Conservation (phyloP, 2,329 filamentous ascomycete genomes). For the Cladorrhinum sp. region DNA sequence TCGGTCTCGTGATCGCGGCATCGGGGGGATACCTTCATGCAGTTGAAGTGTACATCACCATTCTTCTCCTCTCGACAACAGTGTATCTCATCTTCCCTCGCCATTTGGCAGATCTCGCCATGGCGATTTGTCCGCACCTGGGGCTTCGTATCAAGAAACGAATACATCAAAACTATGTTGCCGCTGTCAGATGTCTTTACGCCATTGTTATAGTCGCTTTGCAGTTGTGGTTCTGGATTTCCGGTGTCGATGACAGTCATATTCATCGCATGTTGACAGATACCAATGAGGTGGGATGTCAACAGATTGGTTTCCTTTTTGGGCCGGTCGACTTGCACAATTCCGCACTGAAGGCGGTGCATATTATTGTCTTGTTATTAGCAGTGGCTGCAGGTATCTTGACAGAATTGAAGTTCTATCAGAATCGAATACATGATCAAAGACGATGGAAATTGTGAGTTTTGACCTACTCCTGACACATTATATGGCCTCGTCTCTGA, state of each 20-base stretch:
- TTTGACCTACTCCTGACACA: neutral
- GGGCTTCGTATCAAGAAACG: constrained; percentile 6
- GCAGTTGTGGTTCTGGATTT: constrained; percentile 27
- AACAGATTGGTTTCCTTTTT: constrained; percentile 22
- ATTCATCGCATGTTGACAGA: constrained; percentile 3
- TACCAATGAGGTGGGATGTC: constrained; percentile 7
- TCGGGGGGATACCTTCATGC: constrained; percentile 12
- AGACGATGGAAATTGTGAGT: constrained; percentile 4
- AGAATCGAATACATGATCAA: neutral
- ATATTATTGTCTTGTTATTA: constrained; percentile 20
- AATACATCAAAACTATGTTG: constrained; percentile 4
- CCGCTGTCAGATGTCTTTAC: constrained; percentile 7
- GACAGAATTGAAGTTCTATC: neutral
- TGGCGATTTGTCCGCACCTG: constrained; percentile 13
- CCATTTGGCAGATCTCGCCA: constrained; percentile 13
- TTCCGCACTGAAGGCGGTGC: constrained; percentile 19
- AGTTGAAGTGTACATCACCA: constrained; percentile 21
- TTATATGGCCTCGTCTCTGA: neutral
- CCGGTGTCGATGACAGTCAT: constrained; percentile 16
- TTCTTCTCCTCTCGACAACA: constrained; percentile 19
- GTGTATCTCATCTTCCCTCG: constrained; percentile 18
- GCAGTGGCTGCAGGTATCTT: constrained; percentile 12
- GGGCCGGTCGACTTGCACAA: constrained; percentile 16
- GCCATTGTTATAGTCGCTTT: constrained; percentile 13
- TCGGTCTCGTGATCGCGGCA: constrained; percentile 14